Percentiles rank a stretch among this genome's conserved stretches.
phyloP scores from a whole-genome alignment of 192 early-diverging fungal genomes.

The Gaertneriomyces sp. region DNA sequence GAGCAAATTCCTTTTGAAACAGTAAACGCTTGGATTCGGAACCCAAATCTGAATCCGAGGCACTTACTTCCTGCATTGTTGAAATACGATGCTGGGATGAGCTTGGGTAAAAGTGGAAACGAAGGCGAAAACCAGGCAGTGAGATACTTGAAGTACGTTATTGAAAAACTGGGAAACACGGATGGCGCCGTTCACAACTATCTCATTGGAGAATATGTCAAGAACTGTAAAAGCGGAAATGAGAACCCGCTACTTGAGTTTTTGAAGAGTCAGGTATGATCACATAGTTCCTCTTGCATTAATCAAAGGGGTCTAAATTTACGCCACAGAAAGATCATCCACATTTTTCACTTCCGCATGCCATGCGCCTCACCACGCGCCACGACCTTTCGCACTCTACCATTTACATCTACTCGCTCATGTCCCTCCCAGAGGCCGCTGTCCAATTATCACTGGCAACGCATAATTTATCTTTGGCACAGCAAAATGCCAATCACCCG shows the following conservation, averaged over 20 bases:
- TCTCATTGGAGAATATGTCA: slow-evolving; percentile 74
- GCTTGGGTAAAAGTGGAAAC: slow-evolving; percentile 6
- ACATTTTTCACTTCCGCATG: slow-evolving; percentile 89
- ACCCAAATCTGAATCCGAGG: slow-evolving; percentile 75
- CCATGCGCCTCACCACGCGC: slow-evolving; percentile 82
- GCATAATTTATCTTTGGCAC: slow-evolving; percentile 40
- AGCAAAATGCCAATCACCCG: slow-evolving; percentile 90
- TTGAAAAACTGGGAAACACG: slow-evolving; percentile 68
- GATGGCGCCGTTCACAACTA: slow-evolving; percentile 94
- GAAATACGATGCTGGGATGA: slow-evolving; percentile 62
- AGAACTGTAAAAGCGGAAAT: slow-evolving; percentile 55
- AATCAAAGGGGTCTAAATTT: slow-evolving; percentile 13
- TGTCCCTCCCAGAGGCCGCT: slow-evolving; percentile 89
- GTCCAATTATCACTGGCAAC: slow-evolving; percentile 57
- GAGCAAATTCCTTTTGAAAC: slow-evolving; percentile 77
- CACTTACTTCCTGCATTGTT: slow-evolving; percentile 85
- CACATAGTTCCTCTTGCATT: slow-evolving; percentile 28
- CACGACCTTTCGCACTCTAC: slow-evolving; percentile 79
- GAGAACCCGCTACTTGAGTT: slow-evolving; percentile 67
- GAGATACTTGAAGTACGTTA: slow-evolving; percentile 82
- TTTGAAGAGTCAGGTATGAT: slow-evolving; percentile 62
- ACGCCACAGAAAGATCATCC: slow-evolving; percentile 64
- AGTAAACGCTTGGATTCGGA: slow-evolving; percentile 83
- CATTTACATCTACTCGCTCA: slow-evolving; percentile 82
- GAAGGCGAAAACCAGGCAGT: slow-evolving; percentile 75